Conservation (phyloP, 129 eudicot genomes). For the Gnaphalium uliginosum region DNA sequence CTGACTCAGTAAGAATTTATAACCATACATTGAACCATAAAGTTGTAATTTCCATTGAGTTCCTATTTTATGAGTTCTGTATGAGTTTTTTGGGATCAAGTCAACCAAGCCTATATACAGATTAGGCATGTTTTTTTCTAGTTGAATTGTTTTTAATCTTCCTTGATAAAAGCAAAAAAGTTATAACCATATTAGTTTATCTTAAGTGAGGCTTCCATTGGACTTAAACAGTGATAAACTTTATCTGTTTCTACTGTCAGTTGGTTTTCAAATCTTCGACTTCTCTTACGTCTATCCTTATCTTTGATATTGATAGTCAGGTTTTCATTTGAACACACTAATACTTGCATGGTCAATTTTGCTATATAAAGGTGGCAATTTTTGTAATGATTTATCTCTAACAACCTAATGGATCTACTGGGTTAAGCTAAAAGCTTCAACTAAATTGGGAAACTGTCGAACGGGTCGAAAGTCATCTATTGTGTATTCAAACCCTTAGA, state of each 20-base stretch:
- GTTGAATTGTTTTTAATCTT: background rate
- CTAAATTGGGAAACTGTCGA: background rate
- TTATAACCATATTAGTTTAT: background rate
- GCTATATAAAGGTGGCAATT: background rate
- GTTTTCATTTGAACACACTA: background rate
- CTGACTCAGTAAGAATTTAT: conserved; percentile 76
- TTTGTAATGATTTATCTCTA: background rate
- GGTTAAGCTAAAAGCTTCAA: background rate
- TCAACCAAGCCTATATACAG: conserved; percentile 3
- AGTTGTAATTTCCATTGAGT: background rate
- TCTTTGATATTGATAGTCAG: background rate
- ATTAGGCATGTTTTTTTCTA: background rate
- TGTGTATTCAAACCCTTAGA: background rate
- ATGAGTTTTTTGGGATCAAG: conserved; percentile 3
- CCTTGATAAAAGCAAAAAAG: background rate
- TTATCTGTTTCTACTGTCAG: background rate
- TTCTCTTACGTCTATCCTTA: background rate
- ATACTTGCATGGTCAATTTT: background rate
- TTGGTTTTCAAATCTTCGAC: background rate
- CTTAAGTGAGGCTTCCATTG: background rate
- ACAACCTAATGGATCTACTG: background rate
- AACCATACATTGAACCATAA: conserved; percentile 10
- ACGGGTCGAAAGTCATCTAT: background rate
- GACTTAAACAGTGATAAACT: background rate
- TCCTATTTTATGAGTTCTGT: conserved; percentile 3